Evolutionary conservation across 2,329 filamentous ascomycete genomes (phyloP), one percentile per base, ranked within the genome.

Genomic region (Aureobasidium sp.): DNA sequence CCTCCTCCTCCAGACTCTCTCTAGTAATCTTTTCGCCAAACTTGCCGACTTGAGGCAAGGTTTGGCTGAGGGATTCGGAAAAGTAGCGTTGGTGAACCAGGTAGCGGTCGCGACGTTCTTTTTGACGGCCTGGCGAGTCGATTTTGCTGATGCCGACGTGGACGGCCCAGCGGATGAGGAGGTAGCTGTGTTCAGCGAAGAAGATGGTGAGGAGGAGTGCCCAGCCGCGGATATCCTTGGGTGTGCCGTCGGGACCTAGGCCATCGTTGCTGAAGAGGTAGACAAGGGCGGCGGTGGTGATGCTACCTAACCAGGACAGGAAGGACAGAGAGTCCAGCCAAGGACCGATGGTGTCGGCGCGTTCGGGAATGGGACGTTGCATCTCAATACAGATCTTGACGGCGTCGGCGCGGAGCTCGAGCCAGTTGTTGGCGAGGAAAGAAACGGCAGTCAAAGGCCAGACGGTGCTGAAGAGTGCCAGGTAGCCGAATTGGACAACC

Each of bases 381-480:
- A 90, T 92, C 73, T 92, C 88, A 52, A 91, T 81, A 61, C 91
- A 91, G 68, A 97, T 96, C 74, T 99, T 99, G 77, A 96, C 83
- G 2, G 93, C 92, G 71, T 99, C 94, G 0, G 90, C 90, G 45
- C 94, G 89, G 42, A 97, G 83, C 72, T 97, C 94, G 62, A 99
- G 78, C 91, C 93, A 97, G 77, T 97, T 95, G 77, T 97, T 97
- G 74, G 94, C 78, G 13, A 97, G 78, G 77, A 97, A 97, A 1
- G 89, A 93, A 62, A 91, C 81, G 2, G 89, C 87, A 0, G 93
- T 92, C n/a, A 97, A 79, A 0, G 94, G 94, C 94, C 94, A 99
- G 60, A 96, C 86, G 2, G 94, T 89, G 0, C 90, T 94, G 74
- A 97, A 97, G 10, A 97, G 82, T 0, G 89, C 88, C 0, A 99